Evolutionary conservation across 768 basidiomycete species (phyloP).

Genomic region (Leccinum variicolor): DNA sequence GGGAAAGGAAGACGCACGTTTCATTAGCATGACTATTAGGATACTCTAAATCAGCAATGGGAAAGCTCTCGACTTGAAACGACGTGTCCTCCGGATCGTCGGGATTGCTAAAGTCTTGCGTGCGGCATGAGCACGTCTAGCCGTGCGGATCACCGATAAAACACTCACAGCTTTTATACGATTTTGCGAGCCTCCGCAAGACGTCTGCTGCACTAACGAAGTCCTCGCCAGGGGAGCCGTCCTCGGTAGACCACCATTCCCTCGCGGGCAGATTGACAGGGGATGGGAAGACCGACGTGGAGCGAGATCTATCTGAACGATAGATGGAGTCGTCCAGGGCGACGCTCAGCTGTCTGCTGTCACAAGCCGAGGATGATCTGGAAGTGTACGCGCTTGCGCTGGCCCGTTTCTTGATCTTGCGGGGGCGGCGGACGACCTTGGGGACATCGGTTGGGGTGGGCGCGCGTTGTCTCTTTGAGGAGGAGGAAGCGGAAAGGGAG

Average conservation of each 20-base stretch:
- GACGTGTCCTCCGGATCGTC: conserved; percentile 57
- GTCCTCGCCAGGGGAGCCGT: conserved; percentile 47
- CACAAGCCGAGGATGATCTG: conserved; percentile 41
- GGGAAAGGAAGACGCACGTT: conserved; percentile 41
- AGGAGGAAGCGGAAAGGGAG: conserved; percentile 24
- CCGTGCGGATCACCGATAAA: not conserved
- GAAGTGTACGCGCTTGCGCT: conserved; percentile 23
- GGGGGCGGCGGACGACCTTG: conserved; percentile 7
- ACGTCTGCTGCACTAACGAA: conserved; percentile 66
- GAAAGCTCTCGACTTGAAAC: conserved; percentile 62
- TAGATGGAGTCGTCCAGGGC: conserved; percentile 57
- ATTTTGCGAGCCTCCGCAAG: conserved; percentile 58
- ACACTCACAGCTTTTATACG: conserved; percentile 66
- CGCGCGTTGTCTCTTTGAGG: conserved; percentile 22
- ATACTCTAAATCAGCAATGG: conserved; percentile 73
- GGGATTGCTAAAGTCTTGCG: conserved; percentile 67
- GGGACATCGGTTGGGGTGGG: conserved; percentile 6
- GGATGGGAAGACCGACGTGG: conserved; percentile 50
- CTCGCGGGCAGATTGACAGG: conserved; percentile 21
- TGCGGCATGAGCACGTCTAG: conserved; percentile 9
- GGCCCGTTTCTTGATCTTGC: conserved; percentile 26
- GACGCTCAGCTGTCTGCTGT: conserved; percentile 37
- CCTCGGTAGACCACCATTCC: conserved; percentile 50
- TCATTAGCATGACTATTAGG: conserved; percentile 70
- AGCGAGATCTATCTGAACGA: conserved; percentile 57